Evolutionary conservation across 2,329 filamentous ascomycete genomes (phyloP), one percentile per base, ranked within the genome.

Genomic region (Fusarium coicis): DNA sequence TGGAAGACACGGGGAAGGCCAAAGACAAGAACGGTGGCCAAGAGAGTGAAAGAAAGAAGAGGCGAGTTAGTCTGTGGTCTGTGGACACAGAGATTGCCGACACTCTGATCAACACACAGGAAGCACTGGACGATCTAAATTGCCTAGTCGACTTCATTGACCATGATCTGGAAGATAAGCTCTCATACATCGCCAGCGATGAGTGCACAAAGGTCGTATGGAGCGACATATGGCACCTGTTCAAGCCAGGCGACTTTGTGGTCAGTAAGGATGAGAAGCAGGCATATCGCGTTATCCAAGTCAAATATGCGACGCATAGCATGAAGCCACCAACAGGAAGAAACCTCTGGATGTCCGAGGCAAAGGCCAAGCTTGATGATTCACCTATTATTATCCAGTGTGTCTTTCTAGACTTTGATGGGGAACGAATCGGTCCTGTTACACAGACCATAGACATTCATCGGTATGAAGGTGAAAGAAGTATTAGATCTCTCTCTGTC

Each of bases 101-200:
- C 16, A 14, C 19, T 18, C 3, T 32, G 12, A 16, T n/a, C 9
- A 12, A 11, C 23, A 59, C 15, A 1, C 37, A 50, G 2, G 26
- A 30, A 19, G 43, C 26, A 1, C 16, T 59, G 1, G 12, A 59
- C 1, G 11, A 59, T 11, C 21, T 59, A 4, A 52, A 21, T 11
- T 32, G 56, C 6, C 21, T 59, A 0, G 21, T 59, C 1, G 34
- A 50, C 0, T 50, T 59, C 34, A 52, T 59, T 18, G 12, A 52
- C 6, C 26, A 23, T 8, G 43, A 59, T 10, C 10, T 59, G 34
- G 26, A 32, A 32, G 44, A 50, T 2, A 59, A 52, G 5, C 1
- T 52, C 4, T 4, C 34, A 0, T 52, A 26, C 2, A 0, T 59
- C 1, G 21, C 34, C 3, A 26, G 34, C 15, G 3, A 21, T 2